These are phyloP conservation scores for Scalesia atractyloides DNA, from an alignment of 129 eudicot genomes.

Conservation along the genomic window DNA sequence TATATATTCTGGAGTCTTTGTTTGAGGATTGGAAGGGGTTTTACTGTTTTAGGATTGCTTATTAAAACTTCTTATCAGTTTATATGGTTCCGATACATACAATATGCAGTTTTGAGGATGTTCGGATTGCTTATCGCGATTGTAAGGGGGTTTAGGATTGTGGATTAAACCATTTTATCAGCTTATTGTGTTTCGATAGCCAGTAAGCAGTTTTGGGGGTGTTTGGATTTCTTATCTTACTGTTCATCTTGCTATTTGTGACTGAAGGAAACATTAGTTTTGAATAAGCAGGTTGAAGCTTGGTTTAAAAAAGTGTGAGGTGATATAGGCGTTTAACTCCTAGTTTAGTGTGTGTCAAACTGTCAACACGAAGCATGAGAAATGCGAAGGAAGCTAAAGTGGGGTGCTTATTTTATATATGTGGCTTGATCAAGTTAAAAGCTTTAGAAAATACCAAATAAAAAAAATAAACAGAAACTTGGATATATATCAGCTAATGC, in stretches of 20 bases:
- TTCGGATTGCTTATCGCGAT: too few species aligned
- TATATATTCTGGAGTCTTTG: background rate
- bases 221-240: background rate
- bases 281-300: conserved; percentile 6
- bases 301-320: background rate
- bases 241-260: background rate
- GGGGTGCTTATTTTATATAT: background rate
- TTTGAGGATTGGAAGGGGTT: background rate
- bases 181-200: background rate
- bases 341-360: background rate
- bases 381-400: conserved; percentile 6
- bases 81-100: background rate
- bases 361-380: background rate
- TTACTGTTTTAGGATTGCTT: too few species aligned
- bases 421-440: background rate
- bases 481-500: background rate
- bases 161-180: background rate
- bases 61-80: background rate
- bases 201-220: background rate
- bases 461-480: background rate
- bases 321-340: background rate
- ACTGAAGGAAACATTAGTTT: background rate
- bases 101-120: background rate
- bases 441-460: background rate
- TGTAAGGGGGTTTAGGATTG: background rate